Conservation (phyloP, 495 filamentous ascomycete genomes). For the Beverwykella pulmonaria region DNA sequence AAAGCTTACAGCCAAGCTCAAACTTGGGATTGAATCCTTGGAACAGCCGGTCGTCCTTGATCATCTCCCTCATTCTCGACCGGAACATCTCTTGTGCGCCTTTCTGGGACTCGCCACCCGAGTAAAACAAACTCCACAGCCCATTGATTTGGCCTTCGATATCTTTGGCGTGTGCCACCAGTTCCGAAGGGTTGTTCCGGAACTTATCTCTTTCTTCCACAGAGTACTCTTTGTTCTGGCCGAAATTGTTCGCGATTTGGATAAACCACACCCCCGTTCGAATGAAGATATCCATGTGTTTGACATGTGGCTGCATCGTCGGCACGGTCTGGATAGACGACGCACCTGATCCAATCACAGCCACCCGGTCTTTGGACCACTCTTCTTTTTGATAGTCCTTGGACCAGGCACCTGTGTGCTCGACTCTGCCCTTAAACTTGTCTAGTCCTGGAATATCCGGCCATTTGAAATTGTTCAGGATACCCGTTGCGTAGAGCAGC, state of each 20-base stretch:
- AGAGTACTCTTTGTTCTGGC: constrained; percentile 43
- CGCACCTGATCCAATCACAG: constrained; percentile 46
- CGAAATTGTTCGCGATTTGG: constrained; percentile 42
- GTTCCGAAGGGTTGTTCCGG: constrained; percentile 40
- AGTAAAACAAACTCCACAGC: constrained; percentile 47
- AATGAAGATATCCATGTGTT: constrained; percentile 46
- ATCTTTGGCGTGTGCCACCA: constrained; percentile 47
- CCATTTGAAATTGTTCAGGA: constrained; percentile 46
- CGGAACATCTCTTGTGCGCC: constrained; percentile 40
- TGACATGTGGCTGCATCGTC: constrained; percentile 44
- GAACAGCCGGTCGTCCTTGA: constrained; percentile 49
- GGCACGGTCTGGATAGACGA: constrained; percentile 50
- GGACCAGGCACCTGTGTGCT: constrained; percentile 57
- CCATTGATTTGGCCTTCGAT: constrained; percentile 49
- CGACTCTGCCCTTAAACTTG: constrained; percentile 52
- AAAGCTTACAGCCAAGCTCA: constrained; percentile 40
- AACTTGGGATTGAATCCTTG: constrained; percentile 48
- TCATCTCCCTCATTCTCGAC: constrained; percentile 46
- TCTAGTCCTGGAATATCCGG: constrained; percentile 46
- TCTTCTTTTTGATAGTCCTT: constrained; percentile 58
- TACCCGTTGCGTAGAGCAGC: constrained; percentile 43
- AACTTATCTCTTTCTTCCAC: constrained; percentile 44
- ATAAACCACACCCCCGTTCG: constrained; percentile 48
- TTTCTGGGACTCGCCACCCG: constrained; percentile 42
- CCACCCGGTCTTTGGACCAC: constrained; percentile 54